Evolutionary conservation across 164 flowering plant genomes (phyloP), one percentile per base, ranked within the genome.

Genomic region (Sedum album): DNA sequence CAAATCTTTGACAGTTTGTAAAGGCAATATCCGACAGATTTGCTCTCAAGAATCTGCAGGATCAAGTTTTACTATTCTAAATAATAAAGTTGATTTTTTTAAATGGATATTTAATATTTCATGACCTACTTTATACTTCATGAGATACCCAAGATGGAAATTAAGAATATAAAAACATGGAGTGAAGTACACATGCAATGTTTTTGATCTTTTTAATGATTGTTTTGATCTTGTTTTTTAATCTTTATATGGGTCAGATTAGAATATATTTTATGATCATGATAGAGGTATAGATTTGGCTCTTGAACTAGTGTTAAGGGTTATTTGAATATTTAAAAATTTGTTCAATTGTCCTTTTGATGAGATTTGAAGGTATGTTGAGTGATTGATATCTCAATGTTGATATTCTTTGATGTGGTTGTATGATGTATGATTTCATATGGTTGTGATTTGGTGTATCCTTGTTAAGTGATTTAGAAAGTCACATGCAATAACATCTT

Each of bases 21-120:
- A 80, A 80, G n/a, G 79, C 60, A 70, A 76, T 81, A 80, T 82
- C 78, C 80, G 74, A 76, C 75, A 78, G 83, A 82, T 80, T 75
- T 79, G 70, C n/a, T 68, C 60, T 51, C n/a, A 53, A 71, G 74
- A 73, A 78, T 79, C 81, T 69, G 26, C 44, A 41, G 77, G 75
- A 78, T 80, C 76, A 76, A 51, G 46, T 48, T 73, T 77, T 75
- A 75, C 72, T 67, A 71, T 42, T 66, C 57, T 38, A 63, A 63
- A 53, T 46, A 21, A 21, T 55, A 11, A 55, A 55, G 18, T 55
- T 55, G 31, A 13, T 8, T 8, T 41, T 41, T 41, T 14, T 6
- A 38, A 38, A 8, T 23, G 28, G n/a, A 53, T 53, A 8, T 51
- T 51, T 6, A 51, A n/a, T 51, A 51, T 51, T 51, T 51, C 11